Percentiles rank a stretch among this genome's conserved stretches.
phyloP scores from a whole-genome alignment of 805 yeast genomes.

The Yarrowia divulgata region DNA sequence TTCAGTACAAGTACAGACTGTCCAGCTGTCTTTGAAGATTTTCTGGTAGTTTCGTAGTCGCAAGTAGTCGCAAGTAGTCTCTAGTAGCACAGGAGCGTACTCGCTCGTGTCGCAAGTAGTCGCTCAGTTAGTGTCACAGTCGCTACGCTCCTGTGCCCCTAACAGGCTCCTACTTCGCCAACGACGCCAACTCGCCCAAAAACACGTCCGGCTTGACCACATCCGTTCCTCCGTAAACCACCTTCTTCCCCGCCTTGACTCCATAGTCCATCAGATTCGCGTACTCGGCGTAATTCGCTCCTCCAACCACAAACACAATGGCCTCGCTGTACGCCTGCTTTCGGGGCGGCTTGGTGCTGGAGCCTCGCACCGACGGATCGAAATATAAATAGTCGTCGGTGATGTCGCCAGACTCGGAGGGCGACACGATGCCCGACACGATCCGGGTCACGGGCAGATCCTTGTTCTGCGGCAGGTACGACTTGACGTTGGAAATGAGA shows the following conservation, averaged over 20 bases:
- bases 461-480: slow-evolving; percentile 84
- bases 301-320: slow-evolving; percentile 92
- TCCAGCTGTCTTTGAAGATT: too few species aligned
- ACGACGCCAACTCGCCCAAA: slow-evolving; percentile 10
- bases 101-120: background rate
- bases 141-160: too few species aligned
- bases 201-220: slow-evolving; percentile 38
- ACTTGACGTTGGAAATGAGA: slow-evolving; percentile 84
- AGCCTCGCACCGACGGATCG: slow-evolving; percentile 89
- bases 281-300: slow-evolving; percentile 94
- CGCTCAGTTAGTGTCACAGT: too few species aligned
- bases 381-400: slow-evolving; percentile 91
- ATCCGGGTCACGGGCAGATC: slow-evolving; percentile 88
- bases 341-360: slow-evolving; percentile 86
- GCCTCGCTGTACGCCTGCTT: slow-evolving; percentile 82
- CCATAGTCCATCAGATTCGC: slow-evolving; percentile 94
- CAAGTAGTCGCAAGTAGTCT: too few species aligned
- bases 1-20: too few species aligned
- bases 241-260: slow-evolving; percentile 57
- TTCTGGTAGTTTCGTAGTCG: too few species aligned
- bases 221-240: slow-evolving; percentile 50
- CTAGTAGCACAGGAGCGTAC: too few species aligned
- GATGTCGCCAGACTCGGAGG: slow-evolving; percentile 58
- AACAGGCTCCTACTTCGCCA: slow-evolving; percentile 8
- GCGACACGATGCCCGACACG: slow-evolving; percentile 81